Base-by-base conservation (phyloP, 495 filamentous ascomycete genomes). In the Aspergillus saccharolyticus region DNA sequence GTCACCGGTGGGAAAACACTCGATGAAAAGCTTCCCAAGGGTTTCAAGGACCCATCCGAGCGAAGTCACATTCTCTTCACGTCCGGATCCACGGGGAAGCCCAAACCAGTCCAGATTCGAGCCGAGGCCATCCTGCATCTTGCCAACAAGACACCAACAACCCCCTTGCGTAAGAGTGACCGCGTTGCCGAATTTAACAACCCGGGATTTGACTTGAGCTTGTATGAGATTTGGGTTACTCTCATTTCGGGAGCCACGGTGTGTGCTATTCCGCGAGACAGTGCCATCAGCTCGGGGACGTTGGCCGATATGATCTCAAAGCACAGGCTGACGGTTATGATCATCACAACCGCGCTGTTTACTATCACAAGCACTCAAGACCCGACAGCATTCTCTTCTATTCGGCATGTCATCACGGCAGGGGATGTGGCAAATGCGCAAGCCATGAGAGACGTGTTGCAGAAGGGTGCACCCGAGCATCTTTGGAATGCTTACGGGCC, bases 401-500 rank as follows among this genome's bases (percentile, higher is more conserved):
- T 55, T 0, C 17, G 46, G 19, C 42, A 22, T n/a, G 17, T 55
- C 16, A 16, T 60, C 17, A 46, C 44, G 3, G 44, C 44, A 20
- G 44, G 44, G 16, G 44, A 46, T 46, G 44, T 46, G 18, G 44
- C 44, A 9, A 46, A 54, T 24, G 44, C 20, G 19, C 39, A 30
- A 42, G 44, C 44, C 3, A 44, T 59, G 15, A 20, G 45, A 25
- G 9, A 25, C 7, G 39, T 59, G 1, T 25, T 59, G 3, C 15
- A 24, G 9, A 21, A 44, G 0, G 57, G 52, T 30, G 16, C 52
- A 1, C 57, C 57, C 1, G 16, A 33, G 4, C 17, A 18, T 10
- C n/a, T 59, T 6, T 19, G 22, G 14, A 59, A 59, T 44, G 52
- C 18, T 2, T 59, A 59, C 30, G 57, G 57, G 17, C 57, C 57